These are phyloP conservation scores for Globisporangium ultimum DNA, from an alignment of 352 stramenopile genomes.

Conservation along the genomic window DNA sequence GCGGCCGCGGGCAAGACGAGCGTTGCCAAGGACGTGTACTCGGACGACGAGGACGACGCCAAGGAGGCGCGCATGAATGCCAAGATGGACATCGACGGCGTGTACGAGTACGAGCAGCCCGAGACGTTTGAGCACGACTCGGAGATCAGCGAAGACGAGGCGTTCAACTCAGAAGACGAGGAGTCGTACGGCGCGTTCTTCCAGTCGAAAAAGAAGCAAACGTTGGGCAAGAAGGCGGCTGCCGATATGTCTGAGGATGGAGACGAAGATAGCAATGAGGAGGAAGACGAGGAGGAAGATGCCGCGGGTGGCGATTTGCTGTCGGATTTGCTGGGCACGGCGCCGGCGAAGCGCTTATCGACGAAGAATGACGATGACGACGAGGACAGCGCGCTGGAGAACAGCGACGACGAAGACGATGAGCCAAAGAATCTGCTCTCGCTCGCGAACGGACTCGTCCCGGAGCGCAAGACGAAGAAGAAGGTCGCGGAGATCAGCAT, in stretches of 20 bases:
- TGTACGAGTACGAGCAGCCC: conserved; percentile 81
- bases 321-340: conserved; percentile 66
- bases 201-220: conserved; percentile 22
- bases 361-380: conserved; percentile 34
- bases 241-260: conserved; percentile 17
- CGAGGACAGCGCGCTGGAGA: conserved; percentile 22
- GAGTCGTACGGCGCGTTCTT: conserved; percentile 87
- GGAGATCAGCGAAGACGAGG: conserved; percentile 92
- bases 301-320: conserved; percentile 65
- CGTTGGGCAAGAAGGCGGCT: conserved; percentile 11
- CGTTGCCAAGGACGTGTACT: conserved; percentile 64
- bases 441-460: conserved; percentile 51
- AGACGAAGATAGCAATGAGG: conserved; percentile 13
- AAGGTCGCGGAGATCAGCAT: conserved; percentile 52
- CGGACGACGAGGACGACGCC: conserved; percentile 73
- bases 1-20: conserved; percentile 19
- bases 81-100: conserved; percentile 72
- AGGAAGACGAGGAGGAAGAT: conserved; percentile 40
- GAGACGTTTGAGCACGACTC: conserved; percentile 87
- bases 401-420: conserved; percentile 38
- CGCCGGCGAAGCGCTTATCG: conserved; percentile 48
- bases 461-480: conserved; percentile 36
- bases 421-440: conserved; percentile 47
- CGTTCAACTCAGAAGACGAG: conserved; percentile 94
- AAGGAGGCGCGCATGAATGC: conserved; percentile 60